Evolutionary conservation across 192 early-diverging fungal species (phyloP).

Genomic region (Backusella liffmaniae): DNA sequence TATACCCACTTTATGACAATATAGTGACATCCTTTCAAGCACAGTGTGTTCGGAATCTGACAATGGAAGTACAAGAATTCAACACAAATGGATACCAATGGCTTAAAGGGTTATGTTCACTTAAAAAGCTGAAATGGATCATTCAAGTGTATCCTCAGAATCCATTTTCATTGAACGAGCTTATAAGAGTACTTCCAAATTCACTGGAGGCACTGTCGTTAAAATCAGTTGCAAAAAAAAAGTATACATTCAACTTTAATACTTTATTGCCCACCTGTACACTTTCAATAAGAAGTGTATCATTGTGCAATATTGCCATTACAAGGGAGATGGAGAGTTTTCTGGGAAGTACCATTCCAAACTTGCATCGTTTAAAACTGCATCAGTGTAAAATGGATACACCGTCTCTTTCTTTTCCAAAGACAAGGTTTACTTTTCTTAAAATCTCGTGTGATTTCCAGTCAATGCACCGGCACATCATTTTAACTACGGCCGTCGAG

Average conservation of each 20-base stretch:
- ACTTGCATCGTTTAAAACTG: not conserved
- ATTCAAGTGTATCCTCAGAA: not conserved
- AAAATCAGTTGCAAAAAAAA: not conserved
- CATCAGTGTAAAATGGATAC: not conserved
- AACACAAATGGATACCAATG: not conserved
- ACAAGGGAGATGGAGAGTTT: not conserved
- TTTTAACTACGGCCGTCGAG: not conserved
- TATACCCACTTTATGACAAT: not conserved
- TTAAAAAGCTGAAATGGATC: not conserved
- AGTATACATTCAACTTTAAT: not conserved
- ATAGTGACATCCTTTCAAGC: not conserved
- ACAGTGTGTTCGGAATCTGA: not conserved
- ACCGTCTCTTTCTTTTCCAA: not conserved
- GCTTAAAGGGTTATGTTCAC: not conserved
- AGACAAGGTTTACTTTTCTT: not conserved
- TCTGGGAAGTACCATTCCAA: not conserved
- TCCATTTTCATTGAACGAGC: not conserved
- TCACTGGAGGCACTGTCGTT: not conserved
- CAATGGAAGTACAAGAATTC: not conserved
- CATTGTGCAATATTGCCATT: not conserved
- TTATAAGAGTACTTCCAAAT: not conserved
- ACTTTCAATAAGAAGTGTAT: not conserved
- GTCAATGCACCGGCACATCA: not conserved
- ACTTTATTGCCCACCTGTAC: not conserved
- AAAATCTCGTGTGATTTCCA: not conserved